A percentile compares a stretch with the other conserved stretches of the same genome.
Conservation (phyloP, 2,329 filamentous ascomycete genomes). For the Colletotrichum truncatum region DNA sequence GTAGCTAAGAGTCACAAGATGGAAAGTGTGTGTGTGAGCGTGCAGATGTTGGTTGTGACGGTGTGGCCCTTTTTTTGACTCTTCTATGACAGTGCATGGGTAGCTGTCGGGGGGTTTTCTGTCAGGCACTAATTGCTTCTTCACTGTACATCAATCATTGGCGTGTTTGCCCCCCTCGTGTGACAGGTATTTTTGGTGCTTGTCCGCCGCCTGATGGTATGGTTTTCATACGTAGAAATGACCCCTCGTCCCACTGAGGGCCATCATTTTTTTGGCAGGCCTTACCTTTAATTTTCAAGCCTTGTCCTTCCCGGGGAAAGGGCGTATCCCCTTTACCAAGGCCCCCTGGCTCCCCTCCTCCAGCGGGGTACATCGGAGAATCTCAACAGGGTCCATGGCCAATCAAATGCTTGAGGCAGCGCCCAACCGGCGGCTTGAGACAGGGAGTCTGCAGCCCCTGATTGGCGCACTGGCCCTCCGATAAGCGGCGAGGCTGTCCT, state of each 20-base stretch:
- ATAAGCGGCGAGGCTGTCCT: slow-evolving; percentile 18
- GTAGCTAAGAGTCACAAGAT: slow-evolving; percentile 23
- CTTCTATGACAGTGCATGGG: too few relatives aligned
- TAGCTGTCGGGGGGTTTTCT: too few relatives aligned
- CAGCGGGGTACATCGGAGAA: slow-evolving; percentile 15
- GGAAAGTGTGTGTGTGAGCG: neutral
- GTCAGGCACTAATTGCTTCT: neutral
- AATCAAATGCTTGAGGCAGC: neutral
- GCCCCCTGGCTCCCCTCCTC: neutral
- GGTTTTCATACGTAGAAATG: neutral
- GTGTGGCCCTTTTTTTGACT: neutral
- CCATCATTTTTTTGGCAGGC: neutral
- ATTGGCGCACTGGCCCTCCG: slow-evolving; percentile 20
- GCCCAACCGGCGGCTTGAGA: slow-evolving; percentile 2
- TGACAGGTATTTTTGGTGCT: slow-evolving; percentile 28
- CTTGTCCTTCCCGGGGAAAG: slow-evolving; percentile 7
- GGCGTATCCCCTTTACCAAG: neutral
- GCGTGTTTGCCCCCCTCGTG: slow-evolving; percentile 3
- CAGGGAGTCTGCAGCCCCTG: slow-evolving; percentile 14
- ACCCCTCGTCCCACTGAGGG: slow-evolving; percentile 19
- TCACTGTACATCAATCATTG: slow-evolving; percentile 26
- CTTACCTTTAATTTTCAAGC: neutral
- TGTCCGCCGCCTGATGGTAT: slow-evolving; percentile 3
- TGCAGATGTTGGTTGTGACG: neutral
- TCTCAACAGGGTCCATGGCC: neutral